Evolutionary conservation across 1,284 basidiomycete species (phyloP), one percentile per base, ranked within the genome.

Genomic region (Cutaneotrichosporon arboriforme): DNA sequence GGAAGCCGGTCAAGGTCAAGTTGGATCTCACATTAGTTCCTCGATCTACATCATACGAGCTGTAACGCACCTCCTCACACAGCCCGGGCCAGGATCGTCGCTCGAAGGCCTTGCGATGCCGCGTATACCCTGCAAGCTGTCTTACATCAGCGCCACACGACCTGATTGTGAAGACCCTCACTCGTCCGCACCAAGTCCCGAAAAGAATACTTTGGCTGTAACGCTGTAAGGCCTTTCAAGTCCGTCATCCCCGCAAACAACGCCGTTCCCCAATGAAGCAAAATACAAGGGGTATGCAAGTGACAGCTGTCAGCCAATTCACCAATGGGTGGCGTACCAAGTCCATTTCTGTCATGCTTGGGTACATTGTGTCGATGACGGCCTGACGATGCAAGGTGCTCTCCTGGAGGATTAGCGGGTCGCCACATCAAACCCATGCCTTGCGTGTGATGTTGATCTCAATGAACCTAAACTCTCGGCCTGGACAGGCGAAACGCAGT

Each of bases 161-260:
- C 4, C 8, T 3, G 1, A 13, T 2, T 21, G n/a, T n/a, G 31
- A 23, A 1, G 10, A 13, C 2, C 62, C 73, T 59, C 23, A 75
- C 71, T 98, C 94, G 69, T 98, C 94, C 0, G 96, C 90, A 0
- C 96, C 96, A 2, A 99, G 77, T 0, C 96, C 96, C 55, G 86
- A 94, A 20, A 99, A 75, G 15, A 97, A 78, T 0, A 97, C 91
- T 39, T 84, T 82, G 0, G 94, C 90, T 3, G 79, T 72, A 53
- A 87, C 90, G 0, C 75, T 79, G 70, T 96, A 94, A 8, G 78
- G 74, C 42, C n/a, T n/a, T n/a, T n/a, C n/a, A n/a, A n/a, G n/a
- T n/a, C n/a, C n/a, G n/a, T n/a, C n/a, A n/a, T 66, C 31, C 55
- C 3, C 69, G 10, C 76, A 73, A 74, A 9, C 71, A 31, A 73